These are phyloP conservation scores for Acer yangbiense DNA, from an alignment of 345 rosid genomes.

Conservation along the genomic window DNA sequence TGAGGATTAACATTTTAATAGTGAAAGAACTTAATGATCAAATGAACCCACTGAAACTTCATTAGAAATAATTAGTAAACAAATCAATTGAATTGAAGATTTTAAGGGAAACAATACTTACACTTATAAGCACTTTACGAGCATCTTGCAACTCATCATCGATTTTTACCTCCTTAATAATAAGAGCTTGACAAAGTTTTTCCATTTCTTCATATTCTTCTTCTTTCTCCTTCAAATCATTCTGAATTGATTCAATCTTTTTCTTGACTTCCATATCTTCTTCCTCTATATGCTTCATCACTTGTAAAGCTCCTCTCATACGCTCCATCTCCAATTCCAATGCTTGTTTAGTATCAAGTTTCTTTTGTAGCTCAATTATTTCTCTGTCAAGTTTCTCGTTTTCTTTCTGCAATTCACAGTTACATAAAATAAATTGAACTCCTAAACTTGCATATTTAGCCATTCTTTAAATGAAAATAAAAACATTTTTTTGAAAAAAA, in stretches of 20 bases:
- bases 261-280: constrained; percentile 41
- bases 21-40: background rate
- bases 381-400: constrained; percentile 55
- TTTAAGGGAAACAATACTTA: constrained; percentile 16
- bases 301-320: constrained; percentile 55
- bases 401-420: constrained; percentile 49
- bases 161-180: constrained; percentile 45
- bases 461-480: background rate
- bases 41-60: background rate
- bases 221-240: constrained; percentile 56
- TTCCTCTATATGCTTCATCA: constrained; percentile 71
- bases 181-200: constrained; percentile 43
- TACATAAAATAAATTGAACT: background rate
- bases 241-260: constrained; percentile 41
- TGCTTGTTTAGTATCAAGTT: constrained; percentile 64
- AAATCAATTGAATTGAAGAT: background rate
- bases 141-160: constrained; percentile 69
- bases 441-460: constrained; percentile 12
- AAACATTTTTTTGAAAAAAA: background rate
- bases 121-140: constrained; percentile 66
- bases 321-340: constrained; percentile 79
- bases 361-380: constrained; percentile 51
- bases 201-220: constrained; percentile 48
- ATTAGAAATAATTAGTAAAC: background rate
- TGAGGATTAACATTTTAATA: background rate